Conservation (phyloP, 805 yeast genomes). For the Vanderwaltozyma verrucispora region DNA sequence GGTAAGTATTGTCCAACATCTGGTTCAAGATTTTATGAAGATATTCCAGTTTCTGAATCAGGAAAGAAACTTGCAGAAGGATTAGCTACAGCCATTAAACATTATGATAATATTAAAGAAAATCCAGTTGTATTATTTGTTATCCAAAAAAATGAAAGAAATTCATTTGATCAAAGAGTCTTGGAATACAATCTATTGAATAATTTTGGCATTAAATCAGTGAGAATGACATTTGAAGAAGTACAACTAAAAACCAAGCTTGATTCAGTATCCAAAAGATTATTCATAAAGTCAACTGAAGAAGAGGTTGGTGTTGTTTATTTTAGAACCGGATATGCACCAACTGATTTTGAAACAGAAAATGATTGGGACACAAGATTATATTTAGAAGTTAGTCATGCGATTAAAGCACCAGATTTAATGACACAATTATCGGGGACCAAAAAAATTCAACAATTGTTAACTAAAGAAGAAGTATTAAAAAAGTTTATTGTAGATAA, state of each 20-base stretch:
- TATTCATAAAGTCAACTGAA: slow-evolving; percentile 43
- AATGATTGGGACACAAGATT: slow-evolving; percentile 72
- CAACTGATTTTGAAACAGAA: slow-evolving; percentile 60
- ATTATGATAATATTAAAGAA: slow-evolving; percentile 34
- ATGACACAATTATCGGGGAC: slow-evolving; percentile 88
- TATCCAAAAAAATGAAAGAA: slow-evolving; percentile 78
- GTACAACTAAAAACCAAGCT: slow-evolving; percentile 36
- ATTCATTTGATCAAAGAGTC: slow-evolving; percentile 83
- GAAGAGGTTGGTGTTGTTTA: slow-evolving; percentile 82
- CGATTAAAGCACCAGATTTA: slow-evolving; percentile 87
- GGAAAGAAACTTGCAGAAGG: slow-evolving; percentile 53
- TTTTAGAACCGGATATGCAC: slow-evolving; percentile 83
- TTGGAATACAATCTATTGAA: slow-evolving; percentile 61
- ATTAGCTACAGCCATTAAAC: slow-evolving; percentile 51
- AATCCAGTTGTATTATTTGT: slow-evolving; percentile 59
- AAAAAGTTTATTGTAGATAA: slow-evolving; percentile 32
- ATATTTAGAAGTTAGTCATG: slow-evolving; percentile 58
- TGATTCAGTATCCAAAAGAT: slow-evolving; percentile 33
- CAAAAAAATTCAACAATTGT: slow-evolving; percentile 84
- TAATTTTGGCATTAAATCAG: slow-evolving; percentile 46
- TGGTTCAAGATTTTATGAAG: slow-evolving; percentile 34
- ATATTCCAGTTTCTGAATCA: slow-evolving; percentile 60
- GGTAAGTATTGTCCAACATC: slow-evolving; percentile 41
- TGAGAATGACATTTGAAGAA: slow-evolving; percentile 58
- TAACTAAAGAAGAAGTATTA: slow-evolving; percentile 47